Evolutionary conservation across 768 basidiomycete species (phyloP).

Genomic region (Rhodosporidiobolus odoratus): DNA sequence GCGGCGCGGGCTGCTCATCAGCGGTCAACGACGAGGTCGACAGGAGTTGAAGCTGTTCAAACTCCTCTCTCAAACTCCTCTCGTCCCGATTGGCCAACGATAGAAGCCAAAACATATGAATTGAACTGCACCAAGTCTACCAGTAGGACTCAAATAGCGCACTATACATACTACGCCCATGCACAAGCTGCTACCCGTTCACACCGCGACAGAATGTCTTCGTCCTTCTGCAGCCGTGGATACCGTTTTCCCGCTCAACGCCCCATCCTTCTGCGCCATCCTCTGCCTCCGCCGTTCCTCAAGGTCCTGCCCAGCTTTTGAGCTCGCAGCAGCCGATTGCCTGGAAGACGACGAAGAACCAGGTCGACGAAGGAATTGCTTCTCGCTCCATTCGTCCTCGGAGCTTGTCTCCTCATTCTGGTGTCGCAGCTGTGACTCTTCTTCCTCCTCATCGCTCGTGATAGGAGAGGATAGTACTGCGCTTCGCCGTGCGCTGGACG

Average conservation of each 20-base stretch:
- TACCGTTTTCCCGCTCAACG: constrained; percentile 64
- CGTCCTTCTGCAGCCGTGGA: constrained; percentile 73
- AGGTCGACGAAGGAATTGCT: constrained; percentile 47
- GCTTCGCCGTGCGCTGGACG: not conserved
- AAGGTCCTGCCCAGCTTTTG: constrained; percentile 4
- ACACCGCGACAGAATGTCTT: constrained; percentile 76
- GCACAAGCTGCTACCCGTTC: too few species aligned
- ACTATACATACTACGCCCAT: too few species aligned
- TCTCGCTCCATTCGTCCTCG: constrained; percentile 18
- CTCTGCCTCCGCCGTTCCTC: constrained; percentile 31
- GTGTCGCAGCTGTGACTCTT: constrained; percentile 62
- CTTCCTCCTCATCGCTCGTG: not conserved
- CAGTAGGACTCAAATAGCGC: too few species aligned
- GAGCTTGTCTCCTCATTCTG: constrained; percentile 47
- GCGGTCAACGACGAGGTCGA: too few species aligned
- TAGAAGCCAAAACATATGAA: too few species aligned
- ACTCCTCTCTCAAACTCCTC: too few species aligned
- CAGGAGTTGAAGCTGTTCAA: too few species aligned
- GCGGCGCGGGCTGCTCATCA: too few species aligned
- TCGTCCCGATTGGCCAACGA: too few species aligned
- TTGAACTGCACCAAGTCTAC: too few species aligned
- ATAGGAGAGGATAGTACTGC: not conserved
- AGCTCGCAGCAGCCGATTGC: not conserved
- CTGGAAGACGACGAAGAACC: constrained; percentile 36
- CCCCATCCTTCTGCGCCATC: constrained; percentile 50